Percentiles rank a stretch among this genome's conserved stretches.
Conservation (phyloP, 495 filamentous ascomycete species). For the Letharia columbiana region DNA sequence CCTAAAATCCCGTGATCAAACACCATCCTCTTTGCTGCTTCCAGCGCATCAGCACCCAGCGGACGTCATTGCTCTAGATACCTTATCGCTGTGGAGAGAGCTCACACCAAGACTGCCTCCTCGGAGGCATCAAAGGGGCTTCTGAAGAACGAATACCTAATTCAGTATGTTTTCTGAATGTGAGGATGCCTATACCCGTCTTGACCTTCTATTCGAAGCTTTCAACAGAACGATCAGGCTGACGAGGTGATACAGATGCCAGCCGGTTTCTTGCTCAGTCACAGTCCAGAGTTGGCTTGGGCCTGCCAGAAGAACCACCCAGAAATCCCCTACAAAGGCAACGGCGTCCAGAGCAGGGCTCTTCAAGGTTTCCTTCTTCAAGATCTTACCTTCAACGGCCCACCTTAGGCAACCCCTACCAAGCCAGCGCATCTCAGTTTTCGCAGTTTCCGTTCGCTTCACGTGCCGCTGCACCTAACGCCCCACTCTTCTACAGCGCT, state of each 20-base stretch:
- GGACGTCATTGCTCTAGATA: conserved; percentile 7
- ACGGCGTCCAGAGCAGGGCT: conserved; percentile 34
- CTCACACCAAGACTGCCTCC: conserved; percentile 3
- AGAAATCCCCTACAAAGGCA: conserved; percentile 42
- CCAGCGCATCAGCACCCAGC: not conserved
- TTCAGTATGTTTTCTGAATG: conserved; percentile 90
- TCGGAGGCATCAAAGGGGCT: conserved; percentile 2
- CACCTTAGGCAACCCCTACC: conserved; percentile 61
- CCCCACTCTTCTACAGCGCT: conserved; percentile 85
- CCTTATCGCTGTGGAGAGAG: conserved; percentile 16
- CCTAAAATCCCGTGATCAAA: not conserved
- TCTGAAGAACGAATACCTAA: not conserved
- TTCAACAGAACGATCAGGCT: conserved; percentile 3
- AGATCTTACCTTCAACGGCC: conserved; percentile 43
- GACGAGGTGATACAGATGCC: conserved; percentile 57
- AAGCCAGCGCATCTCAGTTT: conserved; percentile 53
- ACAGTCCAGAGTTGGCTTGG: conserved; percentile 70
- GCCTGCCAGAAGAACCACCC: conserved; percentile 50
- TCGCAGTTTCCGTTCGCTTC: conserved; percentile 72
- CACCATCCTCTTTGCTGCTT: not conserved
- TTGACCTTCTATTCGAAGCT: conserved; percentile 20
- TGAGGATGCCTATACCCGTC: conserved; percentile 41
- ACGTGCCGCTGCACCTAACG: conserved; percentile 58
- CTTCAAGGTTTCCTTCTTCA: conserved; percentile 40
- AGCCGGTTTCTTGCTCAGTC: conserved; percentile 96